Base-by-base conservation (phyloP, 2,329 filamentous ascomycete genomes). In the Epichloe baconii region DNA sequence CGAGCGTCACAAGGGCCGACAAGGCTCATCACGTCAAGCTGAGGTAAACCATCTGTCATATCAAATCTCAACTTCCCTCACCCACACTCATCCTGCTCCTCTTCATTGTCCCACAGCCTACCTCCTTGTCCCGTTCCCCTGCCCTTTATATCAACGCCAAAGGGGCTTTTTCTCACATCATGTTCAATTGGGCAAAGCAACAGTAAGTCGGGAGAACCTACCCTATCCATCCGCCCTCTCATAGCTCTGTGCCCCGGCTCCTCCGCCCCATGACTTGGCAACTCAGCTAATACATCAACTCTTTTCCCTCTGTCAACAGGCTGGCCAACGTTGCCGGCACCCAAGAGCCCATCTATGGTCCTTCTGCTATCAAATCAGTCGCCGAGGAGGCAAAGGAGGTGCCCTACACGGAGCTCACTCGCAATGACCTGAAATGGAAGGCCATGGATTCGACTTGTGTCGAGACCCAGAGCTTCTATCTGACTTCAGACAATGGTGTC, bases 141-240 rank as follows among this genome's bases (percentile, higher is more conserved):
- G 15, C 15, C 17, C 26, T 42, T 40, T n/a, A 15, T 21, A 7
- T 34, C 26, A 14, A 21, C 14, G 3, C 38, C 17, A 26, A n/a
- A 3, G 31, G 14, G 17, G 7, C 6, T 36, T 40, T 26, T 42
- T n/a, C 21, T 15, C 44, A 4, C 67, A 78, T 64, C 69, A 93
- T 88, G 83, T 90, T 95, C 76, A 93, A 88, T 76, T 96, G 89
- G 89, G 84, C 89, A 61, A 93, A 95, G 73, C 85, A 91, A 71
- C 82, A 85, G 88, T 93, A 76, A 71, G 86, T 56, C 57, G 3
- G 31, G 31, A 45, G 23, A 17, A 35, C 26, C 50, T 49, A 57
- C 45, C 55, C 45, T 52, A 12, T 26, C 43, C 26, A 52, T 43
- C 48, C 50, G 17, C 42, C 38, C 23, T 41, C 43, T 34, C 26